These are phyloP conservation scores for Diospyros lotus DNA, from an alignment of 148 eudicot genomes.

Conservation along the genomic window DNA sequence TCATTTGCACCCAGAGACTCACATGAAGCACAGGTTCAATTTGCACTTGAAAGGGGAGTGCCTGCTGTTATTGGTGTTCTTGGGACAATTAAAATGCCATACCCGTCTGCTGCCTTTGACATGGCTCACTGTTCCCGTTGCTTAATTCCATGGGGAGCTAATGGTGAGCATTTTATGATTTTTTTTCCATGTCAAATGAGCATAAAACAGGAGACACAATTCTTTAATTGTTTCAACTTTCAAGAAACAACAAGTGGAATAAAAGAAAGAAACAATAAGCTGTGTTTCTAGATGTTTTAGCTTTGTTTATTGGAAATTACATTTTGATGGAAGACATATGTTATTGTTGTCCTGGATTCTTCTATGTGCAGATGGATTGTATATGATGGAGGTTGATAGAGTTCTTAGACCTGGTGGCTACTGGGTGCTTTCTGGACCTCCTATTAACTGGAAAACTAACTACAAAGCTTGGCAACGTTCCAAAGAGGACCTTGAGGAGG, in stretches of 20 bases:
- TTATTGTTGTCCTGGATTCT: conserved; percentile 1
- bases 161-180: conserved; percentile 35
- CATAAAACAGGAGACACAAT: too few species aligned
- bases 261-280: neutral
- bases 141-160: conserved; percentile 66
- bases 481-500: conserved; percentile 71
- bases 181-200: too few species aligned
- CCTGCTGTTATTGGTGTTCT: conserved; percentile 78
- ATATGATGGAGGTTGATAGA: conserved; percentile 95
- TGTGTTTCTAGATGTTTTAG: neutral
- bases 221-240: too few species aligned
- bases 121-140: conserved; percentile 86
- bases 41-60: conserved; percentile 79
- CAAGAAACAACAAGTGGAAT: too few species aligned
- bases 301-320: neutral
- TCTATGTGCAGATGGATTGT: conserved; percentile 61
- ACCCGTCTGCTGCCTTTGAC: conserved; percentile 71
- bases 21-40: conserved; percentile 77
- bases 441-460: conserved; percentile 82
- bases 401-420: conserved; percentile 97
- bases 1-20: conserved; percentile 79
- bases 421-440: conserved; percentile 98
- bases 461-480: conserved; percentile 82
- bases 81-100: conserved; percentile 66
- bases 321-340: neutral